Evolutionary conservation across 345 rosid genomes (phyloP).

Genomic region (Citropsis articulata): DNA sequence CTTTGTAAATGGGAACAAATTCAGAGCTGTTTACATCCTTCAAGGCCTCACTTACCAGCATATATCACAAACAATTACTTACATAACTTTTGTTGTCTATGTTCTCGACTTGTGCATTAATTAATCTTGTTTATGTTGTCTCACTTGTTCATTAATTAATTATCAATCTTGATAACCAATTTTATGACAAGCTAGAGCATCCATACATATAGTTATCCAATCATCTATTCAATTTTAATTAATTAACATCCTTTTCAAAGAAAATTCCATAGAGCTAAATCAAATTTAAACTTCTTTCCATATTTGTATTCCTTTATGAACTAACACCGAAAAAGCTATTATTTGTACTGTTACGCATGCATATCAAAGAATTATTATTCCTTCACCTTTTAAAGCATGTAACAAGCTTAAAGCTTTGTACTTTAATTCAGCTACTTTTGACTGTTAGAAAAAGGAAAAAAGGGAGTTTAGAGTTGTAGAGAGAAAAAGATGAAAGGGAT

Average conservation of each 20-base stretch:
- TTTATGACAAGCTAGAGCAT: background rate
- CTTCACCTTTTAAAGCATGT: background rate
- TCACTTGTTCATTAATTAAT: background rate
- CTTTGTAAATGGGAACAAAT: constrained; percentile 76
- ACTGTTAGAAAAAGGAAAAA: too few relatives aligned
- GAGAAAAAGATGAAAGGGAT: too few relatives aligned
- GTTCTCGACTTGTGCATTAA: background rate
- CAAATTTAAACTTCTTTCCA: too few relatives aligned
- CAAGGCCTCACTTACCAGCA: constrained; percentile 47
- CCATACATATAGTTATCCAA: background rate
- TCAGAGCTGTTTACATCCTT: constrained; percentile 65
- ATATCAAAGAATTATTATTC: background rate
- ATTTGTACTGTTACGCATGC: background rate
- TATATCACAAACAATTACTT: background rate
- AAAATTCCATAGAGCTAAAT: background rate
- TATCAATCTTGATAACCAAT: background rate
- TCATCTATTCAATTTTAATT: background rate
- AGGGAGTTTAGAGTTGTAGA: too few relatives aligned
- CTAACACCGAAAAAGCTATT: background rate
- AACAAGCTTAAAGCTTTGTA: background rate
- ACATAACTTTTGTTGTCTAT: background rate
- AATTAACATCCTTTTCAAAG: background rate
- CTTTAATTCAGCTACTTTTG: too few relatives aligned
- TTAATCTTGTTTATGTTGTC: background rate
- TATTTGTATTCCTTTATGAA: too few relatives aligned